phyloP scores from a whole-genome alignment of 75 land plant species.

The Adiantum capillusveneris region DNA sequence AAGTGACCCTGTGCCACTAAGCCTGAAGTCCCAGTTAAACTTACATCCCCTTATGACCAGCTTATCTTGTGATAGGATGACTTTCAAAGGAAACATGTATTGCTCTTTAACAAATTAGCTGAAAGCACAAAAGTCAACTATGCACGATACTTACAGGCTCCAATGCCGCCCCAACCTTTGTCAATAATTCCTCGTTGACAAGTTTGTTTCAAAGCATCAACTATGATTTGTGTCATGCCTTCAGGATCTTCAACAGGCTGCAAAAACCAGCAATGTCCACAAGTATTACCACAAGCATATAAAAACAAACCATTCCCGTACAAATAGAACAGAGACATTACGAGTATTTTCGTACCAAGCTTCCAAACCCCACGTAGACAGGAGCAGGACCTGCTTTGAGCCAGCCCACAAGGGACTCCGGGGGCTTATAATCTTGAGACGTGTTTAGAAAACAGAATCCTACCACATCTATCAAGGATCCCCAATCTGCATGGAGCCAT shows the following conservation, averaged over 20 bases:
- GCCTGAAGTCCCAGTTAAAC: no score
- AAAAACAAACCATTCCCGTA: no score
- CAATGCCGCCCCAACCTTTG: constrained; percentile 26
- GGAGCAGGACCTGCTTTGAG: constrained; percentile 22
- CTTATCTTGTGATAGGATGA: no score
- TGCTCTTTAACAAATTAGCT: no score
- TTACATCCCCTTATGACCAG: no score
- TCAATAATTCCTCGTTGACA: constrained; percentile 14
- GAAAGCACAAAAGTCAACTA: no score
- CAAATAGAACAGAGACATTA: no score
- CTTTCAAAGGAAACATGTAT: no score
- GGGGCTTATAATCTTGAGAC: constrained; percentile 25
- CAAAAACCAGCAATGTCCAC: not conserved
- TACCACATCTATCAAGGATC: constrained; percentile 33
- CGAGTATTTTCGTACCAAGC: constrained; percentile 18
- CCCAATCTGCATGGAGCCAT: constrained; percentile 28
- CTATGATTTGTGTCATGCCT: constrained; percentile 10
- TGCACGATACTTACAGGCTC: constrained; percentile 5
- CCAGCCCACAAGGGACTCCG: constrained; percentile 20
- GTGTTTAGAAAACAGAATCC: constrained; percentile 35
- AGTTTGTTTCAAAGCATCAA: constrained; percentile 11
- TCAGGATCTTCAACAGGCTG: constrained; percentile 19
- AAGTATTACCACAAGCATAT: no score
- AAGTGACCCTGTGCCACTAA: no score
- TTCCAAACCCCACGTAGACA: constrained; percentile 38